Percentiles rank a stretch among this genome's conserved stretches.
Conservation (phyloP, 1,284 basidiomycete genomes). For the Malassezia dermatis region DNA sequence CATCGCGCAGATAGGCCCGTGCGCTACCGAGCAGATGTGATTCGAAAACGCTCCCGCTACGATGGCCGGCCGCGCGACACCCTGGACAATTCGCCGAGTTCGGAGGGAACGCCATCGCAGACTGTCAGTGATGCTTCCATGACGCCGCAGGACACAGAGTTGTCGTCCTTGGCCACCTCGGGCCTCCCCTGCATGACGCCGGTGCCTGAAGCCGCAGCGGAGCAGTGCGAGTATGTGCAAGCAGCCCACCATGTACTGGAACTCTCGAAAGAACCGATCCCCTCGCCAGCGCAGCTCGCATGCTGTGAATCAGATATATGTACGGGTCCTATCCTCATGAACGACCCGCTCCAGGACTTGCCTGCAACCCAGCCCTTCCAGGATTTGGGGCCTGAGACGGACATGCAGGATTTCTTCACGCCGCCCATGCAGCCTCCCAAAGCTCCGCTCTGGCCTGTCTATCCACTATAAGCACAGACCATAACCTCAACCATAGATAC, state of each 20-base stretch:
- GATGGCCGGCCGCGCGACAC: slow-evolving; percentile 15
- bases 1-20: slow-evolving; percentile 37
- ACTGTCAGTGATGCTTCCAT: neutral
- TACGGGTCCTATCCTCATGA: slow-evolving; percentile 11
- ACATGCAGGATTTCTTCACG: neutral
- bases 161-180: neutral
- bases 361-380: neutral
- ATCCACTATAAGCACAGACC: neutral
- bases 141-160: neutral
- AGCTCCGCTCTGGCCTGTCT: slow-evolving; percentile 6
- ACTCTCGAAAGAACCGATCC: slow-evolving; percentile 5
- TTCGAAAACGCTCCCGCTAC: slow-evolving; percentile 39
- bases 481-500: neutral
- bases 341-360: neutral
- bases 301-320: slow-evolving; percentile 12
- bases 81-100: neutral
- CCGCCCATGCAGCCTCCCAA: neutral
- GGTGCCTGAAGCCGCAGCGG: neutral
- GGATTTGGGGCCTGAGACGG: neutral
- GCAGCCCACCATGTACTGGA: slow-evolving; percentile 3
- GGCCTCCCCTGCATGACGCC: neutral
- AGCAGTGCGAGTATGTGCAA: neutral
- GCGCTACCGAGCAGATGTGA: slow-evolving; percentile 41
- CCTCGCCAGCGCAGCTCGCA: neutral
- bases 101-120: neutral